phyloP scores from a whole-genome alignment of 2,329 filamentous ascomycete genomes.

The Nemania sp. region DNA sequence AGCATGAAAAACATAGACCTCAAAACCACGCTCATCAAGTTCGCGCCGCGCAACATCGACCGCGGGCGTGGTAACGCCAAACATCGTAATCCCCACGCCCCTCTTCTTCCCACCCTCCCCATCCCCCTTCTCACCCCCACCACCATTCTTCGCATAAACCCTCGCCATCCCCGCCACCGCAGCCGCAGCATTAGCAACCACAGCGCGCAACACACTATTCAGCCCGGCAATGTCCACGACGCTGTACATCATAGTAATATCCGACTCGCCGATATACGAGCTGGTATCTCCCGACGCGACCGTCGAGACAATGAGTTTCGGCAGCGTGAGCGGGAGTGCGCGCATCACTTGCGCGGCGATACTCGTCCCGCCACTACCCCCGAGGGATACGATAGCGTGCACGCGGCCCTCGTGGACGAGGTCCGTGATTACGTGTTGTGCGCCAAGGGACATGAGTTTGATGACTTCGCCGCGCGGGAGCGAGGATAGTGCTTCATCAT shows the following conservation, averaged over 20 bases:
- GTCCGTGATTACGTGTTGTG: conserved; percentile 46
- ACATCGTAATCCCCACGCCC: conserved; percentile 70
- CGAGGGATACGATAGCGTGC: conserved; percentile 61
- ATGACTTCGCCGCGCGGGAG: conserved; percentile 57
- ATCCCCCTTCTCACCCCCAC: conserved; percentile 31
- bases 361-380: conserved; percentile 65
- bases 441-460: conserved; percentile 55
- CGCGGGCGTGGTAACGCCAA: conserved; percentile 71
- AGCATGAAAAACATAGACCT: conserved; percentile 70
- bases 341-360: conserved; percentile 65
- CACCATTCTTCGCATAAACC: conserved; percentile 42
- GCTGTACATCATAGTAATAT: conserved; percentile 71
- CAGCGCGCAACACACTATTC: conserved; percentile 60
- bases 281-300: conserved; percentile 68
- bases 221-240: conserved; percentile 71
- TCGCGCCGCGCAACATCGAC: conserved; percentile 58
- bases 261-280: conserved; percentile 67
- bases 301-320: conserved; percentile 71
- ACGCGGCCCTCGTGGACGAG: conserved; percentile 46
- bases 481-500: too few species aligned
- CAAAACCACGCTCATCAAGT: conserved; percentile 52
- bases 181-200: conserved; percentile 65
- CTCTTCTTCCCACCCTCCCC: conserved; percentile 39
- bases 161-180: conserved; percentile 62
- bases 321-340: conserved; percentile 64